These are phyloP conservation scores for Tolypocladium inflatum DNA, from an alignment of 2,329 filamentous ascomycete species.

Conservation along the genomic window DNA sequence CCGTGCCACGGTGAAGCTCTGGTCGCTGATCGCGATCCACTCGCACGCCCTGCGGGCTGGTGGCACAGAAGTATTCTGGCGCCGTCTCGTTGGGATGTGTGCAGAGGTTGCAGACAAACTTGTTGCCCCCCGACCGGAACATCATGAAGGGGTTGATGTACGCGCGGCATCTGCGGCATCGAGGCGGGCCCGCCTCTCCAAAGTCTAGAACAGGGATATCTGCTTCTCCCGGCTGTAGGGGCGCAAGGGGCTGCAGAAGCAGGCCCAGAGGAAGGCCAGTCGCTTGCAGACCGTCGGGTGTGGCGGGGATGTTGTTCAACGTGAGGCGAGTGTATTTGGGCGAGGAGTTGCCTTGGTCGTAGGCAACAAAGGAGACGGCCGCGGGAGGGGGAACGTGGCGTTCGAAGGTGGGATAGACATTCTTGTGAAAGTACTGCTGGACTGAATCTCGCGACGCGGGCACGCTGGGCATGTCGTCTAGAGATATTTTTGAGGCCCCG, in stretches of 20 bases:
- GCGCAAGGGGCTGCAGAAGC: conserved; percentile 78
- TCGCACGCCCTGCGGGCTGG: conserved; percentile 75
- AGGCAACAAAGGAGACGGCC: conserved; percentile 81
- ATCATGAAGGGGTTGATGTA: conserved; percentile 99
- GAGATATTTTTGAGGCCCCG: conserved; percentile 55
- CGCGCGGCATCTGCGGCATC: conserved; percentile 84
- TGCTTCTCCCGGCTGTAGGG: conserved; percentile 73
- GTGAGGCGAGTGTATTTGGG: conserved; percentile 89
- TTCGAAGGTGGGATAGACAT: conserved; percentile 93
- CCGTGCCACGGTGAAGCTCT: conserved; percentile 82
- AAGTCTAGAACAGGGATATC: conserved; percentile 91
- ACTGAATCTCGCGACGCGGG: conserved; percentile 74
- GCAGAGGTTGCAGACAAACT: conserved; percentile 97
- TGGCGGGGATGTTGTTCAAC: conserved; percentile 84
- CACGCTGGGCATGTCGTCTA: conserved; percentile 88
- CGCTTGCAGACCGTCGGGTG: conserved; percentile 65
- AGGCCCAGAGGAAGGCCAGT: conserved; percentile 83
- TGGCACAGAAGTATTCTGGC: conserved; percentile 86
- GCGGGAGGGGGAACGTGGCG: conserved; percentile 85
- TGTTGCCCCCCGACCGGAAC: conserved; percentile 87
- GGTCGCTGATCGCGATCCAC: conserved; percentile 83
- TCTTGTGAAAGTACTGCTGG: conserved; percentile 74
- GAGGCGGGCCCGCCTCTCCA: conserved; percentile 79
- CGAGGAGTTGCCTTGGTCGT: conserved; percentile 92
- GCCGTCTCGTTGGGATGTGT: conserved; percentile 93